Conservation (phyloP, 805 yeast species). For the Schwanniomyces occidentalis region DNA sequence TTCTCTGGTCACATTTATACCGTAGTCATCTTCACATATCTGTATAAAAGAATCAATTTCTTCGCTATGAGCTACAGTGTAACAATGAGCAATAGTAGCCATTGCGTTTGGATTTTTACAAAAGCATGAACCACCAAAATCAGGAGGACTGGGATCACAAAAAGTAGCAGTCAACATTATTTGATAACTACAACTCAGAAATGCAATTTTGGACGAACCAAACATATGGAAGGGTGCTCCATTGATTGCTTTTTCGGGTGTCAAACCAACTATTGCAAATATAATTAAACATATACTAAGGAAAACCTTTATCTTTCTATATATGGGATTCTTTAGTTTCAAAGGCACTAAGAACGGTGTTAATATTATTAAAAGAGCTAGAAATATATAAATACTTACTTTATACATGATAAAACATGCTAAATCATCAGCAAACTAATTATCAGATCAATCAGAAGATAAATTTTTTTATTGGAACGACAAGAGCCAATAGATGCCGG, state of each 20-base stretch:
- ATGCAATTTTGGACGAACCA: conserved; percentile 30
- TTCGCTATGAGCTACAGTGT: conserved; percentile 21
- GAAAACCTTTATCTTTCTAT: conserved; percentile 4
- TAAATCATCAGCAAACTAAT: conserved; percentile 1
- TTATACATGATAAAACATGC: conserved; percentile 15
- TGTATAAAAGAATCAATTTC: conserved; percentile 24
- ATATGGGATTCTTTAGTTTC: conserved; percentile 3
- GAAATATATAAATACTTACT: conserved; percentile 14
- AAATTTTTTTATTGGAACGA: too few species aligned
- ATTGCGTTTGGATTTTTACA: conserved; percentile 33
- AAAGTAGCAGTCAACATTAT: conserved; percentile 18
- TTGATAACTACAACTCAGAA: conserved; percentile 29
- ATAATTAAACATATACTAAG: conserved; percentile 12
- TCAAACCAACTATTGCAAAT: conserved; percentile 14
- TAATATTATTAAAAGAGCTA: conserved; percentile 13
- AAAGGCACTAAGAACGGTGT: conserved; percentile 17
- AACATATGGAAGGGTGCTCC: conserved; percentile 35
- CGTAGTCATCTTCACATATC: conserved; percentile 23
- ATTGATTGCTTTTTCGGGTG: conserved; percentile 24
- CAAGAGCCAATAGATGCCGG: too few species aligned
- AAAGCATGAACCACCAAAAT: conserved; percentile 15
- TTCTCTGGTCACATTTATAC: conserved; percentile 19
- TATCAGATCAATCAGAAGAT: conserved; percentile 10
- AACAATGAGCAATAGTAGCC: conserved; percentile 40
- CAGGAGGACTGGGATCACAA: conserved; percentile 17